These are phyloP conservation scores for Trichoderma brevicompactum DNA, from an alignment of 2,329 filamentous ascomycete genomes.

Conservation along the genomic window DNA sequence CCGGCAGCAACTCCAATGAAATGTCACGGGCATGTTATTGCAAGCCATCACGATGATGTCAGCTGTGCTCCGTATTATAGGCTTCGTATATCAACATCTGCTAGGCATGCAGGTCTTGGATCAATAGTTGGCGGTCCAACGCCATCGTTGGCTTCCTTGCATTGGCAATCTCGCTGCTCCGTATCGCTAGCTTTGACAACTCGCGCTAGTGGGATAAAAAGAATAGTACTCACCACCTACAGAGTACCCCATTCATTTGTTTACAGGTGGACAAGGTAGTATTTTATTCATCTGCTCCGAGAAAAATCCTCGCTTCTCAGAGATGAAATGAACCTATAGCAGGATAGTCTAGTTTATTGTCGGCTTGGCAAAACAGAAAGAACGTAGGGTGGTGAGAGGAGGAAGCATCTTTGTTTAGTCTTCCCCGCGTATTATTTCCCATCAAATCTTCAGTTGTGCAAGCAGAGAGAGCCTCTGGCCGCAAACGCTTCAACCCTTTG, in stretches of 20 bases:
- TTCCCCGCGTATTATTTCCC: too few relatives aligned
- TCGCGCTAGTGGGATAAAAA: not conserved
- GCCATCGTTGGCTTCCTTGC: not conserved
- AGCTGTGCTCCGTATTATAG: too few relatives aligned
- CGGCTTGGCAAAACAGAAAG: too few relatives aligned
- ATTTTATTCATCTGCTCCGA: not conserved
- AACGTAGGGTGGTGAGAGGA: too few relatives aligned
- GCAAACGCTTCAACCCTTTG: not conserved
- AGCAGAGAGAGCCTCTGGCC: not conserved
- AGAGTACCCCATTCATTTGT: not conserved
- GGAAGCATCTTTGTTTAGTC: too few relatives aligned
- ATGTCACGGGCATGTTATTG: not conserved
- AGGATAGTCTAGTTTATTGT: too few relatives aligned
- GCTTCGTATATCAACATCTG: too few relatives aligned
- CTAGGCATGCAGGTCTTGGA: too few relatives aligned
- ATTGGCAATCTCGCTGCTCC: too few relatives aligned
- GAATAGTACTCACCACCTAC: not conserved
- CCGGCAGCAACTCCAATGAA: constrained; percentile 17
- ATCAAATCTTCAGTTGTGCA: too few relatives aligned
- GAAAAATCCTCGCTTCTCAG: not conserved
- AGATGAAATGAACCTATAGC: too few relatives aligned
- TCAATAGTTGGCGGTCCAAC: constrained; percentile 1
- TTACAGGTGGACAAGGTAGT: not conserved
- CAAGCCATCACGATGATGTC: not conserved
- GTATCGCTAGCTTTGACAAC: too few relatives aligned